Base-by-base conservation (phyloP, 331 rosid genomes). In the Pyracantha coccinea region DNA sequence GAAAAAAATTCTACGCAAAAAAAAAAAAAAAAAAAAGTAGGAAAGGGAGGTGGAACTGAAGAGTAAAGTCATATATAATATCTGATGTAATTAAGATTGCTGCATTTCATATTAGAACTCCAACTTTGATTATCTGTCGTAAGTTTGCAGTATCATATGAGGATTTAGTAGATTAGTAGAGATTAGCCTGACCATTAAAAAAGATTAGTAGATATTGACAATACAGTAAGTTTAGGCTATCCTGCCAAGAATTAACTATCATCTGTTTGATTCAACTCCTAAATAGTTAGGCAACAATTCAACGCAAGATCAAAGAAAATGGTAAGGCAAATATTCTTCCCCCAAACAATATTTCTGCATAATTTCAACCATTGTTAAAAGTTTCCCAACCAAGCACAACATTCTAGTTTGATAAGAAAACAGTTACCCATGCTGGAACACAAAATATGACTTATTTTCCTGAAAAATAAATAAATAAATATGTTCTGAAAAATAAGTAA, bases 41-140 rank as follows among this genome's bases (percentile, higher is more conserved):
- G 73, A 78, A 80, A 83, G 81, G 73, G 63, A 76, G 79, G 45
- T 77, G 79, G 53, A 68, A 74, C 28, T 23, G n/a, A 32, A 59
- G 52, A 74, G 69, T 41, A 69, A 29, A n/a, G 69, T 67, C 69
- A 76, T 70, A 76, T 70, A 31, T 62, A 45, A 76, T 82, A 32
- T 38, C 52, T 27, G 25, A 67, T 38, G 54, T 29, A 19, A 10
- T 41, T 41, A 41, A 35, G 65, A 12, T 31, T 55, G 31, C 31
- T 29, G 44, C 24, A 45, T 12, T 32, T 24, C 9, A 59, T 59
- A 59, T 24, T 11, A 41, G 15, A 41, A 41, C 47, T 41, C 47
- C 3, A 41, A 41, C 14, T 11, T 41, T 41, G 47, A 41, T 3
- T 24, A 57, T 24, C 33, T 24, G 32, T 14, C 6, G 65, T 59